phyloP scores from a whole-genome alignment of 1,139 yeast genomes.

The Maudiozyma humilis region DNA sequence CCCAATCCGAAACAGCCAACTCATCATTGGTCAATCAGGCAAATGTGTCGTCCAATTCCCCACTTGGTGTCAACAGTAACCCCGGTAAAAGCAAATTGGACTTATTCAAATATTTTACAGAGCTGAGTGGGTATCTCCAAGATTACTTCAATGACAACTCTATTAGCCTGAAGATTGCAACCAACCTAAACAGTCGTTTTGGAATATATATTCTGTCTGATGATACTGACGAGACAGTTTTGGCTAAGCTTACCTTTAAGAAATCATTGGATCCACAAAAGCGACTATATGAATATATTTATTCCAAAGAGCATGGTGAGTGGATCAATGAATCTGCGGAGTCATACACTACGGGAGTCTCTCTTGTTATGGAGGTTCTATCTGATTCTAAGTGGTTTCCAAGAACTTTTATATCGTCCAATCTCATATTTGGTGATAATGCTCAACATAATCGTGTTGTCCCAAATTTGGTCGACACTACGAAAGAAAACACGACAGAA shows the following conservation, averaged over 20 bases:
- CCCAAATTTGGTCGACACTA: not conserved
- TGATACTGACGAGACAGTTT: constrained; percentile 7
- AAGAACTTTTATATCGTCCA: constrained; percentile 21
- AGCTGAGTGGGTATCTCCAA: constrained; percentile 20
- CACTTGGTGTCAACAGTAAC: not conserved
- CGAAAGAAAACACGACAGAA: not conserved
- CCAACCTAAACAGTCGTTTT: constrained; percentile 25
- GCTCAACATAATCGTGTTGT: not conserved
- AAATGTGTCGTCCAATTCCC: constrained; percentile 3
- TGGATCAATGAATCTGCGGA: constrained; percentile 29
- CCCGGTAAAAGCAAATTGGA: constrained; percentile 23
- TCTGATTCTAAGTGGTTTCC: constrained; percentile 22
- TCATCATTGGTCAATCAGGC: not conserved
- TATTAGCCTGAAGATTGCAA: constrained; percentile 15
- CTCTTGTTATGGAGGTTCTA: constrained; percentile 21
- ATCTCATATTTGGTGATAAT: constrained; percentile 15
- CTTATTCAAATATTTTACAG: constrained; percentile 29
- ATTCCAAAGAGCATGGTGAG: constrained; percentile 16
- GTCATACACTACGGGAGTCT: constrained; percentile 23
- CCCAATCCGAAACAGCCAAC: not conserved
- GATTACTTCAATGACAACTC: constrained; percentile 17
- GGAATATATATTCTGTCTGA: constrained; percentile 23
- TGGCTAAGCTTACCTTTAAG: constrained; percentile 23
- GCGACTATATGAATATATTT: constrained; percentile 26
- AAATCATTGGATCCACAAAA: constrained; percentile 19